A percentile compares a stretch with the other conserved stretches of the same genome.
Evolutionary conservation across 371 early-diverging fungal species (phyloP).

Genomic region (Blakeslea trispora): DNA sequence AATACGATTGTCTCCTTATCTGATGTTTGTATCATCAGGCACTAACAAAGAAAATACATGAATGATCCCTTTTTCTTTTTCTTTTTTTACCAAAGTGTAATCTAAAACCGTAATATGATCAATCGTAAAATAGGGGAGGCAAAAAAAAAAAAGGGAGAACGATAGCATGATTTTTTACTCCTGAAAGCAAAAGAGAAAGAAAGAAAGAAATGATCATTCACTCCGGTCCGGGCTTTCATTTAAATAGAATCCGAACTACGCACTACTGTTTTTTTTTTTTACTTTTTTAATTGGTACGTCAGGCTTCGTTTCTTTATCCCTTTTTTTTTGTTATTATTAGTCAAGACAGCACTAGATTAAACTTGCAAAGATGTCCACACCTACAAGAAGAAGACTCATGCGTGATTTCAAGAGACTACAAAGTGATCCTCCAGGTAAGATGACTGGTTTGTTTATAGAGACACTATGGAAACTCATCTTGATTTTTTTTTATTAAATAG

Average conservation of each 20-base stretch:
- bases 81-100: too few species aligned
- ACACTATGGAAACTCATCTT: background rate
- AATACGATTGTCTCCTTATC: too few species aligned
- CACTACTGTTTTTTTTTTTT: too few species aligned
- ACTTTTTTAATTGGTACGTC: background rate
- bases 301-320: background rate
- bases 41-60: too few species aligned
- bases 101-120: too few species aligned
- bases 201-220: too few species aligned
- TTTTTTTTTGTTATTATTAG: background rate
- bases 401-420: conserved; percentile 97
- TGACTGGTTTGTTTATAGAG: background rate
- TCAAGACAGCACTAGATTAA: too few species aligned
- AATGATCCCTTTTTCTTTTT: too few species aligned
- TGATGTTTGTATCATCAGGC: too few species aligned
- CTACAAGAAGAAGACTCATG: conserved; percentile 86
- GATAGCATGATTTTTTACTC: too few species aligned
- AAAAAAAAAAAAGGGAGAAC: too few species aligned
- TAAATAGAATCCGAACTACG: background rate
- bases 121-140: too few species aligned
- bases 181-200: background rate
- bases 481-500: conserved; percentile 26
- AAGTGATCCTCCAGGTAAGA: conserved; percentile 87
- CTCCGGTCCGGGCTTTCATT: background rate
- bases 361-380: conserved; percentile 72